phyloP scores from a whole-genome alignment of 306 rosid species.

The Geum urbanum region DNA sequence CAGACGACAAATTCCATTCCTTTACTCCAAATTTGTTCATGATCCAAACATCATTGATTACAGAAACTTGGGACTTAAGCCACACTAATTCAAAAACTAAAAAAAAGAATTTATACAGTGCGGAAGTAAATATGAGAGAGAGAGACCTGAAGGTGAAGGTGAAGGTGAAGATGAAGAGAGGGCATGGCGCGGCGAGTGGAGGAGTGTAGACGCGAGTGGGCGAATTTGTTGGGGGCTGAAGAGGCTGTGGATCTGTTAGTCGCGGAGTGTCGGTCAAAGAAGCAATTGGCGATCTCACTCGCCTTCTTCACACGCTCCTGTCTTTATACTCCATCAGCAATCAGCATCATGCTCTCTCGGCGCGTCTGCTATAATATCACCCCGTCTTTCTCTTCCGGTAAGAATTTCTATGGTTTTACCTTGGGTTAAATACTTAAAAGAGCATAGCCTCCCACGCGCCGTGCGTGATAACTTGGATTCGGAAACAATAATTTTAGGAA shows the following conservation, averaged over 20 bases:
- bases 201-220: constrained; percentile 43
- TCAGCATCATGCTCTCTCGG: constrained; percentile 7
- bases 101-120: background rate
- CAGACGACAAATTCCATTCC: background rate
- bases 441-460: background rate
- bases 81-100: background rate
- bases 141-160: constrained; percentile 27
- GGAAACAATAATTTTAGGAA: too few relatives aligned
- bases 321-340: too few relatives aligned
- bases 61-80: background rate
- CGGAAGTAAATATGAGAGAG: background rate
- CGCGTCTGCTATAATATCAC: constrained; percentile 9
- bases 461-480: constrained; percentile 11
- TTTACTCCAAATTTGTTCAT: background rate
- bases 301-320: constrained; percentile 28
- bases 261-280: constrained; percentile 19
- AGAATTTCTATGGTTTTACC: too few relatives aligned
- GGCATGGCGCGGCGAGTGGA: constrained; percentile 27
- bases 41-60: background rate
- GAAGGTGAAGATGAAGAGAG: constrained; percentile 25
- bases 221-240: background rate
- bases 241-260: constrained; percentile 15
- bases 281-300: constrained; percentile 19
- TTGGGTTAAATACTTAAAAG: too few relatives aligned
- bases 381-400: background rate